These are phyloP conservation scores for Chaetomium sp. DNA, from an alignment of 2,329 filamentous ascomycete species.

Conservation along the genomic window DNA sequence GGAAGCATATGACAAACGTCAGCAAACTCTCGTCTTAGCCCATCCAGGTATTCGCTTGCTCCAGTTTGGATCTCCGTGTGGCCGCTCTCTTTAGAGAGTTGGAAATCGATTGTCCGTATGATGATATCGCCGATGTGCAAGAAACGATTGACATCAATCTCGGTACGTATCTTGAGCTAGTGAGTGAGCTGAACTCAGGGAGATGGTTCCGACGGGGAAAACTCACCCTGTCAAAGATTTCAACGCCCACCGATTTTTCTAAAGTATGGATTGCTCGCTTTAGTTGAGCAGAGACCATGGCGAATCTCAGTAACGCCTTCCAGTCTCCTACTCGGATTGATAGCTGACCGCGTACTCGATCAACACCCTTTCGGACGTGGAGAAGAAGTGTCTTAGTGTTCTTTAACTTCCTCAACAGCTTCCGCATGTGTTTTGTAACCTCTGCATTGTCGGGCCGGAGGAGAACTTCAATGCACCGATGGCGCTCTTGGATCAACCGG, in stretches of 20 bases:
- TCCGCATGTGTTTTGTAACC: slow-evolving; percentile 42
- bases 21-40: slow-evolving; percentile 69
- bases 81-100: slow-evolving; percentile 62
- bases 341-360: slow-evolving; percentile 38
- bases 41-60: slow-evolving; percentile 68
- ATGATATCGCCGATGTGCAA: slow-evolving; percentile 64
- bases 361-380: slow-evolving; percentile 73
- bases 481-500: slow-evolving; percentile 61
- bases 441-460: slow-evolving; percentile 60
- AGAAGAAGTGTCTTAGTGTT: slow-evolving; percentile 65
- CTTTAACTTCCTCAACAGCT: slow-evolving; percentile 59
- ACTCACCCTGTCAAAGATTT: slow-evolving; percentile 47
- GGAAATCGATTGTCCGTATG: slow-evolving; percentile 70
- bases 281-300: slow-evolving; percentile 63
- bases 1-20: slow-evolving; percentile 70
- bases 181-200: neutral
- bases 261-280: slow-evolving; percentile 56
- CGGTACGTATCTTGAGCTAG: slow-evolving; percentile 43
- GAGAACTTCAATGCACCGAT: slow-evolving; percentile 62
- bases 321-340: slow-evolving; percentile 63
- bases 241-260: slow-evolving; percentile 43
- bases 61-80: slow-evolving; percentile 68
- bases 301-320: slow-evolving; percentile 66
- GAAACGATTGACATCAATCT: slow-evolving; percentile 53
- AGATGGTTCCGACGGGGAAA: neutral